Percentiles rank a stretch among this genome's conserved stretches.
These are phyloP conservation scores for Saturnispora diversa DNA, from an alignment of 805 yeast species.

Conservation along the genomic window DNA sequence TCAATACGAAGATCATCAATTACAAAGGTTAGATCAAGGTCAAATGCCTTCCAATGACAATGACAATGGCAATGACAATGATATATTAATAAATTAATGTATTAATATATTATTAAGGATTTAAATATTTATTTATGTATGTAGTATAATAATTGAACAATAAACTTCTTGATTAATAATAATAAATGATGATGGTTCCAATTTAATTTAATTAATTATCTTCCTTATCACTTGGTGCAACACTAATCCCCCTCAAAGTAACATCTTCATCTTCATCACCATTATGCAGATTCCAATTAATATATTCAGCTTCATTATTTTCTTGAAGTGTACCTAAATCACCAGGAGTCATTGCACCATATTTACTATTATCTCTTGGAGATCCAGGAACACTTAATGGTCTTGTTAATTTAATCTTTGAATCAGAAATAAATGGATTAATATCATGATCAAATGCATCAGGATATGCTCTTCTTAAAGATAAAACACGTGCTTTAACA, in stretches of 20 bases:
- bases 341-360: constrained; percentile 85
- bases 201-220: background rate
- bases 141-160: background rate
- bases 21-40: constrained; percentile 22
- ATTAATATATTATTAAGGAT: too few species aligned
- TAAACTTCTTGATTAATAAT: background rate
- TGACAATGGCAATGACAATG: too few species aligned
- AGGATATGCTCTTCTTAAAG: constrained; percentile 90
- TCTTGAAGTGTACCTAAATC: constrained; percentile 96
- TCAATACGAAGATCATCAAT: constrained; percentile 42
- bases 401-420: constrained; percentile 67
- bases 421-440: constrained; percentile 31
- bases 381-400: constrained; percentile 98
- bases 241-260: constrained; percentile 31
- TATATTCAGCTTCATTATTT: constrained; percentile 77
- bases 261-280: constrained; percentile 34
- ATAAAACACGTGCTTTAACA: constrained; percentile 86
- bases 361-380: constrained; percentile 61
- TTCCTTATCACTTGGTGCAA: constrained; percentile 30
- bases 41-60: background rate
- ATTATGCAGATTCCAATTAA: constrained; percentile 44
- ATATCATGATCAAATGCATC: constrained; percentile 52
- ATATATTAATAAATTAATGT: background rate
- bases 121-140: too few species aligned
- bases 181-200: background rate